Conservation (phyloP, 805 yeast genomes). For the Saccharomycopsis amapae region DNA sequence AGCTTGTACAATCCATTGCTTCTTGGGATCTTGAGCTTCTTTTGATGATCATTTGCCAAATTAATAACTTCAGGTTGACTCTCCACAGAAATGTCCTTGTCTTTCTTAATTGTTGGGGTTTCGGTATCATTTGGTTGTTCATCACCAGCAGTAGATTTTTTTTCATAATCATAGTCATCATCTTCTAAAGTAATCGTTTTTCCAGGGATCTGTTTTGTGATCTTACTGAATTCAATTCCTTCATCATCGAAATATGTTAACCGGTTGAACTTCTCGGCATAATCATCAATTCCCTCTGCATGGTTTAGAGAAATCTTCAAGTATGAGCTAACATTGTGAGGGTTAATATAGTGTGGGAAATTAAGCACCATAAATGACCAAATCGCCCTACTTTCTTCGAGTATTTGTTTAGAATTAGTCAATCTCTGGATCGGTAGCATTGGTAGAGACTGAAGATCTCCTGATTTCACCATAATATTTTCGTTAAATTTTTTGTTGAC, state of each 20-base stretch:
- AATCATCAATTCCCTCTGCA: conserved; percentile 30
- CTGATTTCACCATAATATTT: conserved; percentile 7
- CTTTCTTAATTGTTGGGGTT: not conserved
- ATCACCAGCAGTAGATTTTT: not conserved
- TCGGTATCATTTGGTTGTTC: conserved; percentile 14
- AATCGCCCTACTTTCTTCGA: conserved; percentile 74
- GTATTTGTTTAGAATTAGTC: conserved; percentile 34
- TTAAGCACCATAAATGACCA: conserved; percentile 48
- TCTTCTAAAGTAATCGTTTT: conserved; percentile 5
- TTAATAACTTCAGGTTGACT: not conserved
- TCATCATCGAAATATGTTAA: conserved; percentile 32
- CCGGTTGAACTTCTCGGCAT: conserved; percentile 30
- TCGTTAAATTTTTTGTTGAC: conserved; percentile 7
- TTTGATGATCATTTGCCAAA: conserved; percentile 4
- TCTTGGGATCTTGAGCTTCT: conserved; percentile 29
- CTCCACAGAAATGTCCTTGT: no score
- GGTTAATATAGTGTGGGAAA: conserved; percentile 38
- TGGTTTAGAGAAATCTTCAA: conserved; percentile 40
- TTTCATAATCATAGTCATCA: not conserved
- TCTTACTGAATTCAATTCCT: conserved; percentile 8
- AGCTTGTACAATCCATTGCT: conserved; percentile 48
- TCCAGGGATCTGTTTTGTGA: not conserved
- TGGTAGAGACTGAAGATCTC: conserved; percentile 43
- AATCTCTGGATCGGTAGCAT: conserved; percentile 55
- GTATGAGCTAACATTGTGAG: conserved; percentile 41